Conservation (phyloP, 768 basidiomycete genomes). For the Leccinum variicolor region DNA sequence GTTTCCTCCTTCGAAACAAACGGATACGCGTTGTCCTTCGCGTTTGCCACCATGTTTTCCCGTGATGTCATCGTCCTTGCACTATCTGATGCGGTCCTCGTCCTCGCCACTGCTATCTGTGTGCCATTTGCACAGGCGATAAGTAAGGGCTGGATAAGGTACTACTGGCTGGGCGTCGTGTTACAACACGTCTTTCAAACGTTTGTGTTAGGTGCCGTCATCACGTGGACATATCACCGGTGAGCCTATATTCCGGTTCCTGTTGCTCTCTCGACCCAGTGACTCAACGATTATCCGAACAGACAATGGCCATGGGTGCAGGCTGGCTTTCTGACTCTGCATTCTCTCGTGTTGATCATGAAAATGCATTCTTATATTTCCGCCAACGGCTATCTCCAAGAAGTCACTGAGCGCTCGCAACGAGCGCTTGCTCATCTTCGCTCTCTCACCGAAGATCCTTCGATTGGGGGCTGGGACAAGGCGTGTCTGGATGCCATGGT, state of each 20-base stretch:
- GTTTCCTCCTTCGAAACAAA: constrained; percentile 71
- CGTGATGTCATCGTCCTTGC: constrained; percentile 81
- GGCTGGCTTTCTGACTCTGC: constrained; percentile 83
- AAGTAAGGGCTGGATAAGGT: constrained; percentile 74
- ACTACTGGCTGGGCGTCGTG: constrained; percentile 70
- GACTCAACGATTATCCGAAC: background rate
- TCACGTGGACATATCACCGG: constrained; percentile 92
- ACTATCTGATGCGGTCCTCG: constrained; percentile 78
- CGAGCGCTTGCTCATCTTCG: constrained; percentile 43
- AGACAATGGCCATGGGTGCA: constrained; percentile 99
- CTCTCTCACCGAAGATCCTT: constrained; percentile 37
- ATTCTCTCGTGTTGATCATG: constrained; percentile 90
- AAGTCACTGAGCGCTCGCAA: constrained; percentile 45
- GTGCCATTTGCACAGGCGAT: constrained; percentile 82
- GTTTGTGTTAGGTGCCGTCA: constrained; percentile 61
- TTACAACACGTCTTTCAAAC: constrained; percentile 85
- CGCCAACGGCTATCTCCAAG: constrained; percentile 80
- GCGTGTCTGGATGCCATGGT: constrained; percentile 51
- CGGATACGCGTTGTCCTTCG: constrained; percentile 73
- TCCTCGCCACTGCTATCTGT: constrained; percentile 69
- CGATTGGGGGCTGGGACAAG: constrained; percentile 63
- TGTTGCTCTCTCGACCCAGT: background rate
- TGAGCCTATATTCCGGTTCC: constrained; percentile 24
- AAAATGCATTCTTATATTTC: constrained; percentile 95
- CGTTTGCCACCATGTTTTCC: constrained; percentile 85